phyloP scores from a whole-genome alignment of 2,329 filamentous ascomycete species.

The Cladobotryum mycophilum region DNA sequence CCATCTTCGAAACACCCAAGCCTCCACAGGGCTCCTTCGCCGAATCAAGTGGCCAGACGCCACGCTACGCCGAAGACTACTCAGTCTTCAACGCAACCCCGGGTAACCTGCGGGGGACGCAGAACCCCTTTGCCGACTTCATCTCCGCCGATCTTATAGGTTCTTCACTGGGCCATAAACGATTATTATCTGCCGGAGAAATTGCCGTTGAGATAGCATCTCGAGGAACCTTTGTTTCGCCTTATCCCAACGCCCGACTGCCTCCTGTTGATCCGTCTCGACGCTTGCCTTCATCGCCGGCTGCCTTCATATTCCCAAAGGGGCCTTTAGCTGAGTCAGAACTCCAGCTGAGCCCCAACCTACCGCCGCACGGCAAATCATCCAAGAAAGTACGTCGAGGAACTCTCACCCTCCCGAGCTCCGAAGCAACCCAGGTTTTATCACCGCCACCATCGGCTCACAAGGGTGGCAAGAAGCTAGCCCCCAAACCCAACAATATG shows the following conservation, averaged over 20 bases:
- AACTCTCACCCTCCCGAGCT: slow-evolving; percentile 28
- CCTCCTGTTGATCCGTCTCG: slow-evolving; percentile 55
- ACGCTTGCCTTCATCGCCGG: slow-evolving; percentile 53
- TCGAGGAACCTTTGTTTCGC: slow-evolving; percentile 57
- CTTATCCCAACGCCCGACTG: slow-evolving; percentile 45
- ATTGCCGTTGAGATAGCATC: slow-evolving; percentile 47
- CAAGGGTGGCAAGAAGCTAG: slow-evolving; percentile 51
- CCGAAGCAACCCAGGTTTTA: slow-evolving; percentile 41
- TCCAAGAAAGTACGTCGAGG: slow-evolving; percentile 42
- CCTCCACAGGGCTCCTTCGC: slow-evolving; percentile 40
- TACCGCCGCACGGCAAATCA: slow-evolving; percentile 19
- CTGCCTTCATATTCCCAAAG: slow-evolving; percentile 29
- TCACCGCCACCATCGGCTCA: slow-evolving; percentile 55
- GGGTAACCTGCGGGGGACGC: slow-evolving; percentile 46
- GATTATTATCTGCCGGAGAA: slow-evolving; percentile 44
- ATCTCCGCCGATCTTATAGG: slow-evolving; percentile 30
- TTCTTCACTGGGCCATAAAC: slow-evolving; percentile 36
- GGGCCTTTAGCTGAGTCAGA: slow-evolving; percentile 24
- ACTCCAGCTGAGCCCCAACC: slow-evolving; percentile 23
- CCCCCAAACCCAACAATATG: slow-evolving; percentile 49
- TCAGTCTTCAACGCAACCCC: slow-evolving; percentile 61
- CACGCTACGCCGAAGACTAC: slow-evolving; percentile 58
- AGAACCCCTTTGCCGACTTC: slow-evolving; percentile 42
- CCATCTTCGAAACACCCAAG: slow-evolving; percentile 52
- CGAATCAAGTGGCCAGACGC: slow-evolving; percentile 50